phyloP scores from a whole-genome alignment of 257 asterid genomes.

The Solanum pinnatisectum region DNA sequence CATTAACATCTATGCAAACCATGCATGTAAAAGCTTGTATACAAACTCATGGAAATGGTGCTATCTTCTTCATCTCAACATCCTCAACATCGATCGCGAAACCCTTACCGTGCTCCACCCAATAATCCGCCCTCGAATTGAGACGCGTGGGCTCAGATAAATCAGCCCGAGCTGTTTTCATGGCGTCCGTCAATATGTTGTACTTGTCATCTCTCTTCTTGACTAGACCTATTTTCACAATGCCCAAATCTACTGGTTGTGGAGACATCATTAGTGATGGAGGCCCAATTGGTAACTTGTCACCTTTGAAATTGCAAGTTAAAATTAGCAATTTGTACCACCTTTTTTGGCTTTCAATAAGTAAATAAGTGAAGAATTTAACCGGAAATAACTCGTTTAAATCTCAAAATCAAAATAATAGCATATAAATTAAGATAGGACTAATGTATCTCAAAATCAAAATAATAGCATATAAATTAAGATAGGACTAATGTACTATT shows the following conservation, averaged over 20 bases:
- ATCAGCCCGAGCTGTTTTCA: slow-evolving; percentile 23
- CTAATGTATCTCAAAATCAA: background rate
- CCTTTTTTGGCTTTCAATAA: too few relatives aligned
- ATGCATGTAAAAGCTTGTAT: background rate
- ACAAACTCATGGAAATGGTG: slow-evolving; percentile 29
- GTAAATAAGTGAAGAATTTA: too few relatives aligned
- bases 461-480: too few relatives aligned
- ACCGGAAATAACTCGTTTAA: too few relatives aligned
- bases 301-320: slow-evolving; percentile 27
- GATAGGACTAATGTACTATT: too few relatives aligned
- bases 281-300: slow-evolving; percentile 55
- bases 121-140: slow-evolving; percentile 56
- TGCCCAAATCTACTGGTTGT: slow-evolving; percentile 33
- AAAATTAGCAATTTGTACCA: background rate
- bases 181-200: slow-evolving; percentile 32
- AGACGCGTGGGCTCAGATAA: slow-evolving; percentile 40
- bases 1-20: background rate
- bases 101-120: slow-evolving; percentile 59
- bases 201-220: slow-evolving; percentile 42
- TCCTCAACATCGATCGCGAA: slow-evolving; percentile 26
- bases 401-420: background rate
- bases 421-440: too few relatives aligned
- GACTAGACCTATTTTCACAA: slow-evolving; percentile 25
- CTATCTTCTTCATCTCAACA: slow-evolving; percentile 35
- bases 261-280: slow-evolving; percentile 80